phyloP scores from a whole-genome alignment of 2,329 filamentous ascomycete species.

The Chaetoscypha palmicola region DNA sequence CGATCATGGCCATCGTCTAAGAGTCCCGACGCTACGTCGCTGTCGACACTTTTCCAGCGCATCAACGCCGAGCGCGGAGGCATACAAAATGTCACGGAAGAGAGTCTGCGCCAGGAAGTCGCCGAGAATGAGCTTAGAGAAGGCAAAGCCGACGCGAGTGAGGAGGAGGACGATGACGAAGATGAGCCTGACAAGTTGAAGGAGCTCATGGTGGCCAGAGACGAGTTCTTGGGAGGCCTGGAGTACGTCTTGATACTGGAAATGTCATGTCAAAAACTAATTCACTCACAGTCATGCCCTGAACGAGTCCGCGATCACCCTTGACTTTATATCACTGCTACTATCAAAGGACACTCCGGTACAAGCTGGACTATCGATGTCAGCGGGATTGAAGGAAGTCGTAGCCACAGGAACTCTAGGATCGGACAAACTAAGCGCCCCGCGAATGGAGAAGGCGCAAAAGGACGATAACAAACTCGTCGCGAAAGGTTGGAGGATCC shows the following conservation, averaged over 20 bases:
- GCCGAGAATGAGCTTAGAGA: constrained; percentile 35
- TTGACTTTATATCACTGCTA: constrained; percentile 78
- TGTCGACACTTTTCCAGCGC: constrained; percentile 71
- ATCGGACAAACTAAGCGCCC: constrained; percentile 55
- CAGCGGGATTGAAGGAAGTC: constrained; percentile 59
- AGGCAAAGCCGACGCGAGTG: constrained; percentile 35
- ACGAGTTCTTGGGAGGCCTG: constrained; percentile 51
- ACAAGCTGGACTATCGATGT: constrained; percentile 63
- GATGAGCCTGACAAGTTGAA: constrained; percentile 34
- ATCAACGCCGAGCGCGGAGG: constrained; percentile 73
- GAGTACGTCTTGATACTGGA: constrained; percentile 38
- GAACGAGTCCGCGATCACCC: constrained; percentile 59
- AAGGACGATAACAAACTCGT: constrained; percentile 50
- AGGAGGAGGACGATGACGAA: constrained; percentile 42
- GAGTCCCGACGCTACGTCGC: constrained; percentile 44
- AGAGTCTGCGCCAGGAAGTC: constrained; percentile 64
- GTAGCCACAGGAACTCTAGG: constrained; percentile 71
- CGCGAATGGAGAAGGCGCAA: constrained; percentile 50
- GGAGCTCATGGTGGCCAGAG: constrained; percentile 39
- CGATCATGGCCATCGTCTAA: constrained; percentile 53
- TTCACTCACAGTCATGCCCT: constrained; percentile 35
- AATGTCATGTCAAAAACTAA: constrained; percentile 12
- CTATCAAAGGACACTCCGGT: constrained; percentile 74
- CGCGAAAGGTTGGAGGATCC: constrained; percentile 66
- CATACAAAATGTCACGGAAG: constrained; percentile 73